A percentile compares a stretch with the other conserved stretches of the same genome.
These are phyloP conservation scores for Apiospora koreana DNA, from an alignment of 2,329 filamentous ascomycete species.

Conservation along the genomic window DNA sequence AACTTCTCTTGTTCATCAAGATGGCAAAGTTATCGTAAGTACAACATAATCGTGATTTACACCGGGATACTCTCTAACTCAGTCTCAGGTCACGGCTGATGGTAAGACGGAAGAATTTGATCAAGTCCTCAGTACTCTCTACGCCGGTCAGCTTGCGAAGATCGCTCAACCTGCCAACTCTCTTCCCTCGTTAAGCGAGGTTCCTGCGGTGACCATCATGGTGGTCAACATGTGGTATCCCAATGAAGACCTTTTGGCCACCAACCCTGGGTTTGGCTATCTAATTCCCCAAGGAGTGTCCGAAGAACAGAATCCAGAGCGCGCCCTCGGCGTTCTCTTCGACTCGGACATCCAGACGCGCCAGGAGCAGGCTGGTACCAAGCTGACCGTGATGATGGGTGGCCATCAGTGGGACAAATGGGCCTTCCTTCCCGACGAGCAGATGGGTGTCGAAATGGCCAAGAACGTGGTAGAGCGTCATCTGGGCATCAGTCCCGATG, in stretches of 20 bases:
- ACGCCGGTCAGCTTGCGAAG: slow-evolving; percentile 45
- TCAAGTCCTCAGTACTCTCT: slow-evolving; percentile 67
- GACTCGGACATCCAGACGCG: slow-evolving; percentile 64
- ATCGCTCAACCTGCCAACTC: slow-evolving; percentile 33
- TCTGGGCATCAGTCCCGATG: slow-evolving; percentile 58
- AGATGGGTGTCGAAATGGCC: slow-evolving; percentile 71
- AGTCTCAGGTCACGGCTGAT: slow-evolving; percentile 19
- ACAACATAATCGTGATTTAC: background rate
- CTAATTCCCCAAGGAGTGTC: slow-evolving; percentile 78
- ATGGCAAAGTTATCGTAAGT: slow-evolving; percentile 44
- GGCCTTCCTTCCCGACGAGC: slow-evolving; percentile 57
- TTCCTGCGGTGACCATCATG: slow-evolving; percentile 78
- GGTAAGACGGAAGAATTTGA: slow-evolving; percentile 40
- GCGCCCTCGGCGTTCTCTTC: slow-evolving; percentile 88
- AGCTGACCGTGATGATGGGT: slow-evolving; percentile 91
- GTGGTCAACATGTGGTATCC: slow-evolving; percentile 88
- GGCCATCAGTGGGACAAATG: slow-evolving; percentile 86
- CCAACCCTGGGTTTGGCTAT: slow-evolving; percentile 81
- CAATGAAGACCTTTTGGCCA: slow-evolving; percentile 59
- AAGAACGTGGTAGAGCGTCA: slow-evolving; percentile 71
- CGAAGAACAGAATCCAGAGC: slow-evolving; percentile 74
- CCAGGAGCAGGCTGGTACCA: slow-evolving; percentile 61
- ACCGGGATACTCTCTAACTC: background rate
- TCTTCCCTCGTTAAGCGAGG: slow-evolving; percentile 52
- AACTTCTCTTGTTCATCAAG: slow-evolving; percentile 41